Base-by-base conservation (phyloP, 192 early-diverging fungal species). In the Coemansia javaensis region DNA sequence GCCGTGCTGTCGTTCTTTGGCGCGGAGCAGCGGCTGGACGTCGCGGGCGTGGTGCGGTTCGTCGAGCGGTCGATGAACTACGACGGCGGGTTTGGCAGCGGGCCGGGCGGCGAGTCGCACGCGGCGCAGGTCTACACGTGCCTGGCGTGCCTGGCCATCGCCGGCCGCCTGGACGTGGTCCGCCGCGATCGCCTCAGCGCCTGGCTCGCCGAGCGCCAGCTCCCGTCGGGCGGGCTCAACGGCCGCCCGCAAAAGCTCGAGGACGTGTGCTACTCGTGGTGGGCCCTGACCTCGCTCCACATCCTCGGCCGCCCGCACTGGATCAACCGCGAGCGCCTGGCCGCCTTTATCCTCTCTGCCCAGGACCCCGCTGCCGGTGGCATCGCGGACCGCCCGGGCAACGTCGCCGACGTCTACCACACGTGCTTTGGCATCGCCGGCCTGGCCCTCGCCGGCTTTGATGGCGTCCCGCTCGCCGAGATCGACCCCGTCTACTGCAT, bases 231-330 rank as follows among this genome's bases (percentile, higher is more conserved):
- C 21, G 96, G 96, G 11, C 67, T 99, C 38, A 99, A 97, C 60
- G 96, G 94, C 1, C 79, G 96, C 20, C 94, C 96, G 2, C 89
- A 99, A 66, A 99, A 99, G 67, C 71, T 96, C 15, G 90, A 89
- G 43, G 94, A 99, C 61, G 93, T 90, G 68, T 98, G 95, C 57
- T 98, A 98, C 59, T 96, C 95, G 25, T 98, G 95, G 95, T 98
- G 95, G 95, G 93, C 95, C 0, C 58, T 96, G 32, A 93, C 91
- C 10, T 81, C 90, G 24, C 75, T 98, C 2, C 72, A 83, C 18
- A 90, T 95, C 17, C 53, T 98, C 39, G 85, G 79, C 15, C 66
- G 86, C 1, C 32, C 82, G 0, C 84, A 93, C 50, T 99, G 96
- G 96, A 90, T 97, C 41, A 80, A 93, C 38, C 59, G 70, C 16